Base-by-base conservation (phyloP, 148 eudicot genomes). In the Pharnaceum exiguum region DNA sequence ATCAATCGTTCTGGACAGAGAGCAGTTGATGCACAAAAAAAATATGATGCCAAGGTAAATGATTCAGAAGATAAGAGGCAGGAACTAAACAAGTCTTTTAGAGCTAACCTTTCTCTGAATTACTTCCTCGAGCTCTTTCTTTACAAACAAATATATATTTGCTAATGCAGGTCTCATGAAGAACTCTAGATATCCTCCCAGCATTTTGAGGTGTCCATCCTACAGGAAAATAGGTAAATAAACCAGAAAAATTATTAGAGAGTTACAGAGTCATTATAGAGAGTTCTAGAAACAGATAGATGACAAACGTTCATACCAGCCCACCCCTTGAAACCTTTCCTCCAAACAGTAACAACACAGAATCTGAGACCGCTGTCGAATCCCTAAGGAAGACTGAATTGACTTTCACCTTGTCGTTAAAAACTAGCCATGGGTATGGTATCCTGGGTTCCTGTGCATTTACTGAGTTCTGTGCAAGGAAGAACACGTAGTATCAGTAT, bases 201-300 rank as follows among this genome's bases (percentile, higher is more conserved):
- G 57, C 98, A 93, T 93, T 81, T 85, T 85, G 62, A 93, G 68
- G 79, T 88, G 88, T 19, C 98, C 98, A 77, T 88, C 95, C 96
- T 85, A 67, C 28, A 43, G 24, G 54, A 35, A 35, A 51, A 18
- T 32, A 51, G 44, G 17, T 23, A 60, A 13, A 11, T 12, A 43
- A 44, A 36, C 26, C 25, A 38, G 39, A 7, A 42, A 48, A 6
- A n/a, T 53, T n/a, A 25, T 19, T 7, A 56, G 38, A 15, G 31
- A 16, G 12, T 7, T 51, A 1, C 29, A 52, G 33, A 10, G 26
- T 42, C 5, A 11, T 38, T 23, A 18, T 19, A 48, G 22, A 28
- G 27, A 29, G 63, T 57, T 37, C 18, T 18, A 44, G 37, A 18
- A 31, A 58, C 57, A 15, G 46, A 37, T 35, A 61, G 63, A 26